Evolutionary conservation across 306 rosid species (phyloP).

Genomic region (Cicer bijugum): DNA sequence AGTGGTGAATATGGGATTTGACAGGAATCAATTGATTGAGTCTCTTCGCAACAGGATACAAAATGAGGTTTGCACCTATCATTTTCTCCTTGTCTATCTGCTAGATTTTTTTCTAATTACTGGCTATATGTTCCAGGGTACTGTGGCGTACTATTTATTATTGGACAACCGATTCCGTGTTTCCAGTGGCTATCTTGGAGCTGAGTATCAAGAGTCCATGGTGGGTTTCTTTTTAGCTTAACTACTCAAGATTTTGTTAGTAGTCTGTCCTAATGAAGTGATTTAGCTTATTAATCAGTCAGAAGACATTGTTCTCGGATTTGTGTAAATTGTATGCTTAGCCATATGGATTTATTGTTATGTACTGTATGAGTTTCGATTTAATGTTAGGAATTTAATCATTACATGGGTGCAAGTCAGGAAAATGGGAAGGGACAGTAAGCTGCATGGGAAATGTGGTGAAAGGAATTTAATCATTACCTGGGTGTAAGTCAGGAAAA

Average conservation of each 20-base stretch:
- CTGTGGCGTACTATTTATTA: constrained; percentile 85
- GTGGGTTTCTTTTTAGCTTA: constrained; percentile 50
- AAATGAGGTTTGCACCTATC: constrained; percentile 68
- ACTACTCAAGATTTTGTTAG: constrained; percentile 8
- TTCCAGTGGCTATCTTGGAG: constrained; percentile 92
- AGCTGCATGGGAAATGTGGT: constrained; percentile 4
- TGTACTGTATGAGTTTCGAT: neutral
- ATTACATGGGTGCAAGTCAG: constrained; percentile 1
- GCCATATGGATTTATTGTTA: constrained; percentile 20
- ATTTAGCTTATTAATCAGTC: constrained; percentile 1
- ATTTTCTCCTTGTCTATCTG: constrained; percentile 27
- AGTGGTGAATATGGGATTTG: constrained; percentile 86
- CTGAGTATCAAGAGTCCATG: constrained; percentile 84
- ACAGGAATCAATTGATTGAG: constrained; percentile 69
- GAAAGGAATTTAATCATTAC: neutral
- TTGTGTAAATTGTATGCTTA: constrained; percentile 16
- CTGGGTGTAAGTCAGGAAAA: neutral
- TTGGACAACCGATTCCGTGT: constrained; percentile 80
- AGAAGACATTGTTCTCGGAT: constrained; percentile 2
- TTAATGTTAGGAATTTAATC: constrained; percentile 1
- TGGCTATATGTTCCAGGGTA: constrained; percentile 67
- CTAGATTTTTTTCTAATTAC: constrained; percentile 39
- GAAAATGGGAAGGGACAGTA: constrained; percentile 1
- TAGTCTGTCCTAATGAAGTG: constrained; percentile 23
- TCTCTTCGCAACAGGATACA: constrained; percentile 80